These are phyloP conservation scores for Porcisia deanei DNA, from an alignment of 208 protist species.

Conservation along the genomic window DNA sequence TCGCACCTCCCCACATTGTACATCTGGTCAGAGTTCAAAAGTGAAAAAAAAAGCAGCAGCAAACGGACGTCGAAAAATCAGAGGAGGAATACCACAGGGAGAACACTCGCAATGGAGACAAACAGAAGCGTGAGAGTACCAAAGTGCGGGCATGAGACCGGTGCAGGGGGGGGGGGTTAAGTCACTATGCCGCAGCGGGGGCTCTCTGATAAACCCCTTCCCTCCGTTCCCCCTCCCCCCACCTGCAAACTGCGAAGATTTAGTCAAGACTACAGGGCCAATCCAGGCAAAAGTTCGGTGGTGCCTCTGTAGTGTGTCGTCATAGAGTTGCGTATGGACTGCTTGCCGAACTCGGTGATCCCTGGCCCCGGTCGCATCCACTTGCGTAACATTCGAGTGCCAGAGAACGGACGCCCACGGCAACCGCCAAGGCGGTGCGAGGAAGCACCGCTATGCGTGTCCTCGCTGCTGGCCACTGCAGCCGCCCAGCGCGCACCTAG, in stretches of 20 bases:
- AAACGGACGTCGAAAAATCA: background rate
- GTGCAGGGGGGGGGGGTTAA: background rate
- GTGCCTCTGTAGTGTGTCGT: conserved; percentile 21
- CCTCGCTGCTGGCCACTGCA: background rate
- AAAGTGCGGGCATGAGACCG: too few species aligned
- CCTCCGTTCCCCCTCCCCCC: background rate
- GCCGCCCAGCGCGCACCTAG: conserved; percentile 17
- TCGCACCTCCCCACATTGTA: background rate
- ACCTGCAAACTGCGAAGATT: too few species aligned
- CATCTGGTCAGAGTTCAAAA: background rate
- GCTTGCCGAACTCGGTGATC: conserved; percentile 24
- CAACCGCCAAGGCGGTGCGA: background rate
- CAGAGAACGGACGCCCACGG: background rate
- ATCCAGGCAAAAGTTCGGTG: conserved; percentile 7
- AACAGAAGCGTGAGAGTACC: background rate
- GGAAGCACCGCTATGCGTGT: background rate
- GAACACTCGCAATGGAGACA: background rate
- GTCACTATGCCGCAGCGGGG: too few species aligned
- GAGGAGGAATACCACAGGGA: background rate
- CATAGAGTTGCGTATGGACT: conserved; percentile 25
- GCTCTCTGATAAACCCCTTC: background rate
- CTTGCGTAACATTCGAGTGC: background rate
- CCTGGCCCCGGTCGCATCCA: background rate
- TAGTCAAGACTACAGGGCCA: background rate
- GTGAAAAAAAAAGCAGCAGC: too few species aligned